A percentile compares a stretch with the other conserved stretches of the same genome.
These are phyloP conservation scores for Toxicodendron radicans DNA, from an alignment of 345 rosid genomes.

Conservation along the genomic window DNA sequence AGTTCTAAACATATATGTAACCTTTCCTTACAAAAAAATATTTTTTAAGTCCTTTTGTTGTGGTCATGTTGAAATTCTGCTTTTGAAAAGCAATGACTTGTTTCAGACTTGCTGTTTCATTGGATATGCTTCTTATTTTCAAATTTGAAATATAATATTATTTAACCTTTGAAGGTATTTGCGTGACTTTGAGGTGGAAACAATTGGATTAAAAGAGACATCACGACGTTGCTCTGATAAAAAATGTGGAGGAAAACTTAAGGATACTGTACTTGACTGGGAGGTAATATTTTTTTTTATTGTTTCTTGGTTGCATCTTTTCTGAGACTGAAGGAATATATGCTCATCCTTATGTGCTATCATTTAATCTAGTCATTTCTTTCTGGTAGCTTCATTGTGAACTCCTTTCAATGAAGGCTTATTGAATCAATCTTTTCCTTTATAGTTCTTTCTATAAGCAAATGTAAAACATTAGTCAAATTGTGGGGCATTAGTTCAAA, in stretches of 20 bases:
- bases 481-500: background rate
- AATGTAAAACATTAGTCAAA: background rate
- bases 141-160: constrained; percentile 20
- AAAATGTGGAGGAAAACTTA: constrained; percentile 81
- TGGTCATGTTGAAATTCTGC: background rate
- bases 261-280: constrained; percentile 98
- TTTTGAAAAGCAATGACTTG: background rate
- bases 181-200: constrained; percentile 95
- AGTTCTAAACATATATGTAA: background rate
- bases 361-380: background rate
- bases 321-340: background rate
- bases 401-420: background rate
- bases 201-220: constrained; percentile 63
- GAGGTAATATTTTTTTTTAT: too few relatives aligned
- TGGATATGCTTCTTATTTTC: background rate
- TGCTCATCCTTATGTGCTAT: background rate
- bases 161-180: constrained; percentile 58
- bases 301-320: background rate
- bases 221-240: constrained; percentile 66
- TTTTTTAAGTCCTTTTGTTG: background rate
- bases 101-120: background rate
- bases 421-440: background rate
- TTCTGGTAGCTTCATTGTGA: background rate
- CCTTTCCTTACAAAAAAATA: background rate
- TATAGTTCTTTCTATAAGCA: too few relatives aligned